phyloP scores from a whole-genome alignment of 208 protist genomes.

The Strigomonas culicis region DNA sequence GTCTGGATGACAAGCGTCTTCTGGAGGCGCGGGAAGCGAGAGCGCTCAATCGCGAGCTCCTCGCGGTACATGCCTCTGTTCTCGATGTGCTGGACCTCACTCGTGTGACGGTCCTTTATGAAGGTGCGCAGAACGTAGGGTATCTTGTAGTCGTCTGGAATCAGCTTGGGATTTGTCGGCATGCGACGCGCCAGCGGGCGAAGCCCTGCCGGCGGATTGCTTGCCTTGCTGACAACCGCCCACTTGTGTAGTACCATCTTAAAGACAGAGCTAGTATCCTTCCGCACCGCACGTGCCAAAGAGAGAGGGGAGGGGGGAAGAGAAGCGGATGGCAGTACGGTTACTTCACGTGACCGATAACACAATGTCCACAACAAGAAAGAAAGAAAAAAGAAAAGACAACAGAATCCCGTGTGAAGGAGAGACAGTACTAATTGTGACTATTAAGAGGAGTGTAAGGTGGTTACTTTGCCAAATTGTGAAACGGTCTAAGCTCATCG shows the following conservation, averaged over 20 bases:
- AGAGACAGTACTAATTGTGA: background rate
- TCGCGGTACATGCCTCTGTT: conserved; percentile 89
- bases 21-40: conserved; percentile 74
- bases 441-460: too few species aligned
- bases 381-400: conserved; percentile 5
- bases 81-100: conserved; percentile 87
- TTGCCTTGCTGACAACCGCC: conserved; percentile 79
- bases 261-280: background rate
- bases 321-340: background rate
- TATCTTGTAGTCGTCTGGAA: conserved; percentile 78
- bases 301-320: background rate
- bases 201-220: conserved; percentile 56
- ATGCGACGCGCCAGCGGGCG: conserved; percentile 54
- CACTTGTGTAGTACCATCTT: conserved; percentile 88
- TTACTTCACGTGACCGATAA: background rate
- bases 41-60: conserved; percentile 85
- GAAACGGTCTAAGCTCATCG: too few species aligned
- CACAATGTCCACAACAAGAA: background rate
- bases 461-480: background rate
- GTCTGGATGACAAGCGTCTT: conserved; percentile 83
- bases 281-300: too few species aligned
- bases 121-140: conserved; percentile 84
- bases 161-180: conserved; percentile 54
- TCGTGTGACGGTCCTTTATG: conserved; percentile 81
- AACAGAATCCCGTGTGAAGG: background rate